Percentiles rank a stretch among this genome's conserved stretches.
Conservation (phyloP, 805 yeast genomes). For the Lipomyces mesembrius region DNA sequence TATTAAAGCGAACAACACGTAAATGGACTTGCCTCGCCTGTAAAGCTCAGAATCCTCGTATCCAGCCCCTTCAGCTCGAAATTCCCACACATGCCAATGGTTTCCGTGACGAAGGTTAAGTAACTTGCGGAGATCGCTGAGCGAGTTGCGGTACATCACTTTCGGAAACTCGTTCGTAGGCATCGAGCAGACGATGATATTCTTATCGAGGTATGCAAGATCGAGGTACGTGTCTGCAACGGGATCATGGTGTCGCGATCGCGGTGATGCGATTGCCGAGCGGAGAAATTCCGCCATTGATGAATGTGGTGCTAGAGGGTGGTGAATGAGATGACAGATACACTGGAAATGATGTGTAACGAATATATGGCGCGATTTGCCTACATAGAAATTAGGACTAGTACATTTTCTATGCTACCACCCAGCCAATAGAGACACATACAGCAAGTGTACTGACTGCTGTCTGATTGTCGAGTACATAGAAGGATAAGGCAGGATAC, state of each 20-base stretch:
- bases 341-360: background rate
- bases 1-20: background rate
- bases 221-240: constrained; percentile 54
- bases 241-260: constrained; percentile 41
- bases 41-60: constrained; percentile 49
- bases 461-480: background rate
- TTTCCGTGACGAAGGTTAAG: constrained; percentile 54
- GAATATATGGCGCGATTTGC: background rate
- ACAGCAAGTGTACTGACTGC: background rate
- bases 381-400: background rate
- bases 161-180: constrained; percentile 59
- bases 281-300: constrained; percentile 41
- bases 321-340: background rate
- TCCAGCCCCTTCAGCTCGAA: constrained; percentile 62
- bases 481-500: background rate
- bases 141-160: constrained; percentile 57
- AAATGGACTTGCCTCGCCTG: constrained; percentile 34
- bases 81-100: constrained; percentile 76
- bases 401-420: background rate
- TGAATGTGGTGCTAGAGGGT: background rate
- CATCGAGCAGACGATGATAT: constrained; percentile 73
- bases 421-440: background rate
- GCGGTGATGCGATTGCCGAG: constrained; percentile 43
- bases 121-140: constrained; percentile 56
- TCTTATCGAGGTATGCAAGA: constrained; percentile 66